Evolutionary conservation across 768 basidiomycete species (phyloP).

Genomic region (Tulasnella sp.): DNA sequence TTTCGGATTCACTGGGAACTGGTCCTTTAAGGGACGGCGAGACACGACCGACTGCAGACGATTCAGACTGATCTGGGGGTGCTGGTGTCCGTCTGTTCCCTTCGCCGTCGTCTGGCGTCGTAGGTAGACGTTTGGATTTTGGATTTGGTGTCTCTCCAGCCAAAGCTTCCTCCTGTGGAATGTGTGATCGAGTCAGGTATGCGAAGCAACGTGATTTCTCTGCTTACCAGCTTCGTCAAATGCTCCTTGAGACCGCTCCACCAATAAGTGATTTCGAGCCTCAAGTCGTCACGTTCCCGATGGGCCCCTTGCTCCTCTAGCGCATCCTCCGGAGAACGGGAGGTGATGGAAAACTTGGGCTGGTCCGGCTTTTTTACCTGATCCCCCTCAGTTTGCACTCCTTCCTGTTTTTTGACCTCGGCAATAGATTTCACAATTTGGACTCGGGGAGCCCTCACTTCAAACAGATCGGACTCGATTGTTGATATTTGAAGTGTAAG

Average conservation of each 20-base stretch:
- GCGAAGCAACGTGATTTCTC: not conserved
- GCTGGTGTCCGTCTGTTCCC: slow-evolving; percentile 9
- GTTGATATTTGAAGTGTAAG: slow-evolving; percentile 54
- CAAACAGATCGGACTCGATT: slow-evolving; percentile 59
- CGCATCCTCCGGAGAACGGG: slow-evolving; percentile 34
- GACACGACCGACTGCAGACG: not conserved
- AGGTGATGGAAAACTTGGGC: slow-evolving; percentile 12
- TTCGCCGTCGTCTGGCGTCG: slow-evolving; percentile 21
- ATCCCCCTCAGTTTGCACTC: slow-evolving; percentile 2
- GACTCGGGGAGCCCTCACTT: slow-evolving; percentile 61
- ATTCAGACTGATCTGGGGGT: slow-evolving; percentile 38
- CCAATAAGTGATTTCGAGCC: slow-evolving; percentile 65
- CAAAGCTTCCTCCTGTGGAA: slow-evolving; percentile 52
- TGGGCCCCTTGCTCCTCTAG: slow-evolving; percentile 37
- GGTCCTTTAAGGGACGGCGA: not conserved
- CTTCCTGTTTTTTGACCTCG: slow-evolving; percentile 37
- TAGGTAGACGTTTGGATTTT: not conserved
- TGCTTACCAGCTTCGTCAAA: slow-evolving; percentile 61
- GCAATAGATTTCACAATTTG: slow-evolving; percentile 51
- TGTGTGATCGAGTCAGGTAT: not conserved
- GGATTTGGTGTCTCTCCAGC: slow-evolving; percentile 32
- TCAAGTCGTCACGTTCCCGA: slow-evolving; percentile 54
- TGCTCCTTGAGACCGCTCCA: slow-evolving; percentile 67
- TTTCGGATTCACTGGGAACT: not conserved
- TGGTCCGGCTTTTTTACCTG: not conserved